Conservation (phyloP, 1,139 yeast species). For the Kodamaea arcana region DNA sequence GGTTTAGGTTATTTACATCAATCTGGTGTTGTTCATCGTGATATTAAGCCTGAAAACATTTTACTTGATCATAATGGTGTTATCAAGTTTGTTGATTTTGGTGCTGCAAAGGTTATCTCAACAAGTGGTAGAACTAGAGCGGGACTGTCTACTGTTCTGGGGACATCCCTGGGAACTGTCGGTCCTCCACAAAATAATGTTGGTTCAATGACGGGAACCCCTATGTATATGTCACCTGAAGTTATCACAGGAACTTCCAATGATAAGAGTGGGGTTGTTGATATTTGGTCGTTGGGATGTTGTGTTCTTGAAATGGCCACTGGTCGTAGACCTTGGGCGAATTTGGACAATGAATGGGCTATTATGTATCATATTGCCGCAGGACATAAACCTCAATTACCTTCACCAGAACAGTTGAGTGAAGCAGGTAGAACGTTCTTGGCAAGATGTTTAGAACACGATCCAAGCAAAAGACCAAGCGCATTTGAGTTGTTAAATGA, state of each 20-base stretch:
- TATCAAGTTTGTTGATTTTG: constrained; percentile 92
- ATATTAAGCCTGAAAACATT: constrained; percentile 93
- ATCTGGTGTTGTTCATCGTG: constrained; percentile 95
- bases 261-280: constrained; percentile 71
- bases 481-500: constrained; percentile 84
- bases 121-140: constrained; percentile 51
- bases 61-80: constrained; percentile 89
- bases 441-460: constrained; percentile 74
- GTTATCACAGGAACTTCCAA: constrained; percentile 75
- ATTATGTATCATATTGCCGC: constrained; percentile 98
- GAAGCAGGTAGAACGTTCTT: constrained; percentile 69
- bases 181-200: constrained; percentile 21
- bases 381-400: constrained; percentile 86
- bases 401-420: constrained; percentile 73
- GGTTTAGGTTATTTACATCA: constrained; percentile 94
- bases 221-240: constrained; percentile 99
- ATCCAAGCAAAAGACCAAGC: constrained; percentile 70
- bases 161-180: constrained; percentile 12
- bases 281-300: constrained; percentile 82
- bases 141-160: constrained; percentile 7
- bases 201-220: constrained; percentile 83
- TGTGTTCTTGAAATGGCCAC: constrained; percentile 81
- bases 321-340: constrained; percentile 84
- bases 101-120: constrained; percentile 95
- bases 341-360: constrained; percentile 95